Percentiles rank a stretch among this genome's conserved stretches.
These are phyloP conservation scores for Cocos nucifera DNA, from an alignment of 176 grass and related monocot species.

Conservation along the genomic window DNA sequence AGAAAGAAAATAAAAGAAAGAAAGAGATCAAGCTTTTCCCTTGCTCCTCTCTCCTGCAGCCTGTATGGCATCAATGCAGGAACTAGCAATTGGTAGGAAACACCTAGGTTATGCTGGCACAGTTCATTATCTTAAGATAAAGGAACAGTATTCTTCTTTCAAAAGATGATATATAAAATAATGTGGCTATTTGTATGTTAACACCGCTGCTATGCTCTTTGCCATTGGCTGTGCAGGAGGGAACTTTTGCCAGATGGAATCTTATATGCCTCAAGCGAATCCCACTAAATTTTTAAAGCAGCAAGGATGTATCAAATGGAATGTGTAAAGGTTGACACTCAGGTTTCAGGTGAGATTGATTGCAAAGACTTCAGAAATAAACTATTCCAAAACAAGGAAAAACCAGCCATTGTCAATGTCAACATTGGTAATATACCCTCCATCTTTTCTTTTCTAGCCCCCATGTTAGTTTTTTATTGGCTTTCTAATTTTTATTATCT, in stretches of 20 bases:
- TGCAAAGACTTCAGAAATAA: conserved; percentile 49
- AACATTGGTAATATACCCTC: conserved; percentile 53
- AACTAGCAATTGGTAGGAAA: too few species aligned
- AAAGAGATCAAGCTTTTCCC: too few species aligned
- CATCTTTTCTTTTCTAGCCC: not conserved
- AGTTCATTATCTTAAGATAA: too few species aligned
- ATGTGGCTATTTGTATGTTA: not conserved
- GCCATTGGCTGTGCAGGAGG: conserved; percentile 44
- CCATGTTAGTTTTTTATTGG: conserved; percentile 4
- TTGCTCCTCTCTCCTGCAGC: too few species aligned
- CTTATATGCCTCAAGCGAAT: conserved; percentile 61
- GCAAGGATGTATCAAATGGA: conserved; percentile 87
- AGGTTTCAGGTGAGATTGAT: conserved; percentile 72
- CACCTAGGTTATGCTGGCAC: too few species aligned
- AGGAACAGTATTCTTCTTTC: too few species aligned
- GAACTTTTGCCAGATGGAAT: conserved; percentile 72
- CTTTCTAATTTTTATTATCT: not conserved
- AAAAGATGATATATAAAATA: too few species aligned
- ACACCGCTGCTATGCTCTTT: conserved; percentile 1
- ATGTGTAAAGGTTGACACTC: conserved; percentile 64
- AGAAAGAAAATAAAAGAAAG: too few species aligned
- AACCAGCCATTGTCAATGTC: conserved; percentile 78
- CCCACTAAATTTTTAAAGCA: conserved; percentile 88
- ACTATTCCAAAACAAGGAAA: conserved; percentile 52
- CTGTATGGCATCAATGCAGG: too few species aligned